Conservation (phyloP, 768 basidiomycete genomes). For the Calocybe indica region DNA sequence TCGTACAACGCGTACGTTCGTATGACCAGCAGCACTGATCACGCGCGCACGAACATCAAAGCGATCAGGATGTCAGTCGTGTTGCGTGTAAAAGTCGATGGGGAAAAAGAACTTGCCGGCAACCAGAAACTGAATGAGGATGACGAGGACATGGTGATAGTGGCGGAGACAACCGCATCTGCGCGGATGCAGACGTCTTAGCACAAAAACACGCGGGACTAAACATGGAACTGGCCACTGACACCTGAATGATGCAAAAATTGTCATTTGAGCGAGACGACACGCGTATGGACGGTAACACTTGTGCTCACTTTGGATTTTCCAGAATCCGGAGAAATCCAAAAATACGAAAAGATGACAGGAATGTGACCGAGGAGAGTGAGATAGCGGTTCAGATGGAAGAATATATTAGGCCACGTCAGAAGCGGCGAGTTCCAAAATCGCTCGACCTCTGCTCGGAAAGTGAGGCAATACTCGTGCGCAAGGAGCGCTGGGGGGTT, state of each 20-base stretch:
- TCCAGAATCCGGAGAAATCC: conserved; percentile 9
- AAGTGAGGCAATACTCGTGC: conserved; percentile 41
- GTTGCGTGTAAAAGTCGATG: too few relatives aligned
- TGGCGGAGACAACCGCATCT: too few relatives aligned
- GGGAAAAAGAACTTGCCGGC: too few relatives aligned
- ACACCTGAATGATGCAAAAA: too few relatives aligned
- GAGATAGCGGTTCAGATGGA: conserved; percentile 40
- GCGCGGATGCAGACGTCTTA: too few relatives aligned
- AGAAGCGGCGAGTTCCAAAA: conserved; percentile 33
- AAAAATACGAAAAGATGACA: conserved; percentile 24
- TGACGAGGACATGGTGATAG: too few relatives aligned
- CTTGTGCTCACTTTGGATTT: conserved; percentile 6
- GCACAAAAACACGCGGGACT: too few relatives aligned
- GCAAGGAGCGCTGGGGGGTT: conserved; percentile 13
- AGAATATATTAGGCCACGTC: conserved; percentile 31
- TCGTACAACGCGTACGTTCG: conserved; percentile 36
- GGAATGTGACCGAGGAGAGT: conserved; percentile 32
- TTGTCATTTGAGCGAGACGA: too few relatives aligned
- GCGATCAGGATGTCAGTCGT: not conserved
- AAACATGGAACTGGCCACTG: too few relatives aligned
- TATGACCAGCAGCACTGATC: conserved; percentile 29
- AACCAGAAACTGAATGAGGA: too few relatives aligned
- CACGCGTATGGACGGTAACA: too few relatives aligned
- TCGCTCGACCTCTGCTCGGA: conserved; percentile 33
- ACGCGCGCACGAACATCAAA: not conserved